Evolutionary conservation across 495 filamentous ascomycete genomes (phyloP).

Genomic region (Penicillium verhagenii): DNA sequence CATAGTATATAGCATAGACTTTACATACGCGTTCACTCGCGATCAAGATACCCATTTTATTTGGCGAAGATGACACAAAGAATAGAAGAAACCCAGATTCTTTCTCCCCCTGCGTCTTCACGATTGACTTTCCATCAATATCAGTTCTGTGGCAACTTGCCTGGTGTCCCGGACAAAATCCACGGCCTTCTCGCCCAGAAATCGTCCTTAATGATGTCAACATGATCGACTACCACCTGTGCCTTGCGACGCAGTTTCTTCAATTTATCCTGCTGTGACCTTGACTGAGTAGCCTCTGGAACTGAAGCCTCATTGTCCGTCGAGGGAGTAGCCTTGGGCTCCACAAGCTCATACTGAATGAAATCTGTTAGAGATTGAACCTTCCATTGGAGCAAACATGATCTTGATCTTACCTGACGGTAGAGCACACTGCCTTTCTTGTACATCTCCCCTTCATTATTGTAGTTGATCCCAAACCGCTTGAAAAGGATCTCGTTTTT

Average conservation of each 20-base stretch:
- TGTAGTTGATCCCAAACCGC: constrained; percentile 90
- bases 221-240: constrained; percentile 72
- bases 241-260: constrained; percentile 74
- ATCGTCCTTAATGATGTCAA: constrained; percentile 90
- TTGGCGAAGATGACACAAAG: constrained; percentile 14
- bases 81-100: background rate
- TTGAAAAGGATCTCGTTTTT: constrained; percentile 97
- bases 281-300: constrained; percentile 51
- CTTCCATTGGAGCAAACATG: background rate
- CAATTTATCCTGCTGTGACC: constrained; percentile 74
- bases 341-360: constrained; percentile 41
- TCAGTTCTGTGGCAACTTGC: constrained; percentile 56
- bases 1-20: constrained; percentile 15
- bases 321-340: constrained; percentile 20
- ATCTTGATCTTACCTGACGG: constrained; percentile 72
- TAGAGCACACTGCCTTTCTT: constrained; percentile 91
- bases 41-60: constrained; percentile 37
- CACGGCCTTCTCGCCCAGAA: constrained; percentile 89
- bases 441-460: constrained; percentile 88
- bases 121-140: constrained; percentile 18
- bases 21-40: constrained; percentile 24
- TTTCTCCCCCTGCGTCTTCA: background rate
- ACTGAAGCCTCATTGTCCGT: constrained; percentile 9
- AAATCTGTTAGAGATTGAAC: constrained; percentile 8
- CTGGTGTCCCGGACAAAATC: constrained; percentile 75